Conservation (phyloP, 176 grass and related monocot species). For the Olyra latifolia region DNA sequence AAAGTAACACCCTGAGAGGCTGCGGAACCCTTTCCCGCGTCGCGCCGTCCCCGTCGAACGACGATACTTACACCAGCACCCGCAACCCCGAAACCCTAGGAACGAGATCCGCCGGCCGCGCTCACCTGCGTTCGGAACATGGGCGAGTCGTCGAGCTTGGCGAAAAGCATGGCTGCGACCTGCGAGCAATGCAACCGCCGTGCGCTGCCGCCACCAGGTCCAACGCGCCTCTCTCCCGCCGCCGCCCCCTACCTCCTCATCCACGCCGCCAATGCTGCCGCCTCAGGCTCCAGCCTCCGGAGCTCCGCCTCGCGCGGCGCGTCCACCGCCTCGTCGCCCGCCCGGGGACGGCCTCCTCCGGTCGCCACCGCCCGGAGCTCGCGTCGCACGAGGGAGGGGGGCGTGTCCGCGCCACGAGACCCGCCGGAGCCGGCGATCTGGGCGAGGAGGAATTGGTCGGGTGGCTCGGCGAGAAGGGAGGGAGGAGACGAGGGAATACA, state of each 20-base stretch:
- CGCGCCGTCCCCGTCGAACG: not conserved
- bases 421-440: conserved; percentile 42
- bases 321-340: conserved; percentile 20
- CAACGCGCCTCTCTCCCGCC: not conserved
- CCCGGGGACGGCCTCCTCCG: conserved; percentile 17
- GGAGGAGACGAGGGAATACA: conserved; percentile 5
- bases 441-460: conserved; percentile 42
- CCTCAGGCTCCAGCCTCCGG: not conserved
- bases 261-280: conserved; percentile 15
- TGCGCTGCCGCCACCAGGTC: not conserved
- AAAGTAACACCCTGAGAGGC: not conserved
- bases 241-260: conserved; percentile 41
- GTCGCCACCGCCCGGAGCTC: not conserved
- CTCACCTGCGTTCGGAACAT: conserved; percentile 84
- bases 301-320: not conserved
- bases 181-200: not conserved
- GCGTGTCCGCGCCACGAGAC: not conserved
- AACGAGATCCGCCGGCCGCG: conserved; percentile 25
- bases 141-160: conserved; percentile 77
- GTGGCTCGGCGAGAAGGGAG: conserved; percentile 46
- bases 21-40: not conserved
- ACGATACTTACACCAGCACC: not conserved
- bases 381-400: not conserved
- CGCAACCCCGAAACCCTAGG: not conserved
- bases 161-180: conserved; percentile 71